These are phyloP conservation scores for Colletotrichum sp. DNA, from an alignment of 2,329 filamentous ascomycete genomes.

Conservation along the genomic window DNA sequence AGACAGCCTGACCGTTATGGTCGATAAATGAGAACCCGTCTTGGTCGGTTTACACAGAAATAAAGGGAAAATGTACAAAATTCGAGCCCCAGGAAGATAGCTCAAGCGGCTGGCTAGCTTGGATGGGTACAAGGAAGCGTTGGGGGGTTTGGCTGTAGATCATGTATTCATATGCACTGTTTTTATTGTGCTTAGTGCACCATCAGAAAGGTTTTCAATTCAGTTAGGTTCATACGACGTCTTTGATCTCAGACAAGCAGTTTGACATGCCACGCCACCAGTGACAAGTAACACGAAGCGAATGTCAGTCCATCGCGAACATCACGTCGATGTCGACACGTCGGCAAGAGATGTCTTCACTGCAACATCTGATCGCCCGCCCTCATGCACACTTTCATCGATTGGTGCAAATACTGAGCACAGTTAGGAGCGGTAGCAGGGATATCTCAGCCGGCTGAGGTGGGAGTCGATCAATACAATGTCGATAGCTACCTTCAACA, in stretches of 20 bases:
- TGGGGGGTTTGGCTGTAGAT: not conserved
- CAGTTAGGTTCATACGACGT: not conserved
- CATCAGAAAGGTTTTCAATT: not conserved
- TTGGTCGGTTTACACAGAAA: not conserved
- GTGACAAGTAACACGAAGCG: not conserved
- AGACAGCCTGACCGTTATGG: constrained; percentile 49
- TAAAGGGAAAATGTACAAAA: not conserved
- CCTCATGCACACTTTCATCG: not conserved
- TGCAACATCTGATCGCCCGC: not conserved
- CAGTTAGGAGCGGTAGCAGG: not conserved
- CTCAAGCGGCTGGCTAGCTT: not conserved
- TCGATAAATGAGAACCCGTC: constrained; percentile 31
- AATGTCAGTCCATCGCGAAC: not conserved
- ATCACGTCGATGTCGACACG: not conserved
- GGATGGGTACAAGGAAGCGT: not conserved
- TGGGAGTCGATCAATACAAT: not conserved
- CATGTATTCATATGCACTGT: not conserved
- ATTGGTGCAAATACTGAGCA: not conserved
- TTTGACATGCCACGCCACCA: not conserved
- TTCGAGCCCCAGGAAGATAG: not conserved
- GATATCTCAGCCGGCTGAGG: not conserved
- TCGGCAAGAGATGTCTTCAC: not conserved
- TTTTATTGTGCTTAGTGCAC: not conserved
- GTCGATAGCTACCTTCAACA: not conserved
- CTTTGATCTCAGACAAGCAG: not conserved